Evolutionary conservation across 192 early-diverging fungal genomes (phyloP).

Genomic region (Coemansia sp.): DNA sequence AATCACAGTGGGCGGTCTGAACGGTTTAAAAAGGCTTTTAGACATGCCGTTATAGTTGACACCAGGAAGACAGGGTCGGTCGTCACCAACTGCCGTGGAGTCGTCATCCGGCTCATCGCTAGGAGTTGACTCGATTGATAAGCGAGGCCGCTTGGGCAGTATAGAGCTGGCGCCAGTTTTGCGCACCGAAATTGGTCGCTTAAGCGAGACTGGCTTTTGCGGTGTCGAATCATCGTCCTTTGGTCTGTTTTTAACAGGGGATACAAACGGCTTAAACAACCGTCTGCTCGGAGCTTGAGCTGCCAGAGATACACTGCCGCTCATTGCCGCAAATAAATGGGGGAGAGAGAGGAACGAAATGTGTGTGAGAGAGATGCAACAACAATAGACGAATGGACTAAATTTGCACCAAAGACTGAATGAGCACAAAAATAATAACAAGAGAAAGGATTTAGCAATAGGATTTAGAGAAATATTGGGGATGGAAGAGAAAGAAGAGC

Average conservation of each 20-base stretch:
- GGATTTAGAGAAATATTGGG: background rate
- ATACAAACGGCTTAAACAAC: constrained; percentile 50
- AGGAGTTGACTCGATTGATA: background rate
- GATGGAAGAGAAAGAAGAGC: background rate
- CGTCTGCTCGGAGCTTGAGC: constrained; percentile 37
- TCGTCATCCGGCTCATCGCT: constrained; percentile 16
- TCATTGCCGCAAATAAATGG: constrained; percentile 13
- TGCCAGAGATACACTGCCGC: constrained; percentile 28
- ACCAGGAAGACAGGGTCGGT: constrained; percentile 34
- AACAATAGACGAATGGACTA: background rate
- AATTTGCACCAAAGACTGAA: background rate
- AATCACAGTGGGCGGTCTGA: constrained; percentile 38
- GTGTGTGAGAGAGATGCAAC: background rate
- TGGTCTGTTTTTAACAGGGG: constrained; percentile 34
- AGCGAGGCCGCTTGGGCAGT: constrained; percentile 22
- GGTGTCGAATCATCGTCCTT: background rate
- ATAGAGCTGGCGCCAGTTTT: constrained; percentile 9
- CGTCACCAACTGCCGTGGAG: constrained; percentile 1
- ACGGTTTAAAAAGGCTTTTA: constrained; percentile 52
- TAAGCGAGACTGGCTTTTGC: constrained; percentile 22
- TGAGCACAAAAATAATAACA: background rate
- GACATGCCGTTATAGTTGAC: constrained; percentile 58
- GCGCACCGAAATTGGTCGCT: constrained; percentile 41
- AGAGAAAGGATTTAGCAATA: background rate
- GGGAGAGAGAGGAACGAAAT: background rate